phyloP scores from a whole-genome alignment of 352 stramenopile genomes.

The Chrysophaeum taylorii region DNA sequence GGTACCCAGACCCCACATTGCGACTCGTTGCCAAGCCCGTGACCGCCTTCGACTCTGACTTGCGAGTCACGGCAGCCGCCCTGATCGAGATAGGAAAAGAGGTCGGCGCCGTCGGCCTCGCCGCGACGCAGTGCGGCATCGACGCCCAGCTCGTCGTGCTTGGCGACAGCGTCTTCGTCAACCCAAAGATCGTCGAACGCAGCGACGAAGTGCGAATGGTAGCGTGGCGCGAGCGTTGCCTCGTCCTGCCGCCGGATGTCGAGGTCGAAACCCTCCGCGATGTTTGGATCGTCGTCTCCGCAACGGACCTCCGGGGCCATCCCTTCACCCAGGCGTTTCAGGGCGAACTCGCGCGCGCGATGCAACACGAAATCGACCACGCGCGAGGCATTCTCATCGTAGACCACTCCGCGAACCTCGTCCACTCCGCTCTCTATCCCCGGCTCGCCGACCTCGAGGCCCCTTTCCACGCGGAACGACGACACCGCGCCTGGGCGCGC shows the following conservation, averaged over 20 bases:
- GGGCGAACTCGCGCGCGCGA: constrained; percentile 37
- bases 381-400: constrained; percentile 48
- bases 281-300: constrained; percentile 43
- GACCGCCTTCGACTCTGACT: not conserved
- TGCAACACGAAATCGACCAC: constrained; percentile 56
- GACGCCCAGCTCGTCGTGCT: constrained; percentile 45
- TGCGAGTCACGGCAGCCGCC: not conserved
- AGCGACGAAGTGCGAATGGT: constrained; percentile 41
- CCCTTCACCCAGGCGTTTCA: constrained; percentile 28
- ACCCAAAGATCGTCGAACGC: constrained; percentile 43
- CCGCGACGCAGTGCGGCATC: constrained; percentile 51
- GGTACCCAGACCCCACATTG: not conserved
- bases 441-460: not conserved
- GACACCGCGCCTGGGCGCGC: not conserved
- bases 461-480: not conserved
- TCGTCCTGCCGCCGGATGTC: constrained; percentile 48
- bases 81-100: constrained; percentile 23
- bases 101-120: constrained; percentile 42
- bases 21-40: not conserved
- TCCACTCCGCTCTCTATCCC: not conserved
- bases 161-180: constrained; percentile 34
- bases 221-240: constrained; percentile 47
- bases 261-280: constrained; percentile 37
- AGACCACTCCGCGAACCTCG: too few species aligned
- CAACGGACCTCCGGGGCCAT: constrained; percentile 49